phyloP scores from a whole-genome alignment of 768 basidiomycete species.

The Lactarius akahatsu region DNA sequence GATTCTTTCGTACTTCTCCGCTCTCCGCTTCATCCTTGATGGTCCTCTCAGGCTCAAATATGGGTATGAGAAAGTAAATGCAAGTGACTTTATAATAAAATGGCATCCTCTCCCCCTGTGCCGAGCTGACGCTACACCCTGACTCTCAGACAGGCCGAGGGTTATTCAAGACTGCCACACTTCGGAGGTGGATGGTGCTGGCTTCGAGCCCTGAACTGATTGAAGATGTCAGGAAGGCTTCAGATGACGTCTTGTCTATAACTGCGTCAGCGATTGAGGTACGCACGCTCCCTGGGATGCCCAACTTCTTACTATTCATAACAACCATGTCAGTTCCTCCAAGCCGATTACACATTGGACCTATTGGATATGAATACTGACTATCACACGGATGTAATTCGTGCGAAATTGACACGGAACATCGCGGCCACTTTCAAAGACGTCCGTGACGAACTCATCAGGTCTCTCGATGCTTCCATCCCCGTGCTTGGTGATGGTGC shows the following conservation, averaged over 20 bases:
- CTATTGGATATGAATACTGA: neutral
- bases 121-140: neutral
- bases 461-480: neutral
- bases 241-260: neutral
- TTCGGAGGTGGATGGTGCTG: neutral
- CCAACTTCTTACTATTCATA: neutral
- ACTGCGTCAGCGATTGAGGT: neutral
- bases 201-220: neutral
- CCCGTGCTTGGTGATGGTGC: neutral
- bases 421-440: neutral
- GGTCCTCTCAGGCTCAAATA: neutral
- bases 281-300: neutral
- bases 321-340: neutral
- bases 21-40: neutral
- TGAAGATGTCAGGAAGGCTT: neutral
- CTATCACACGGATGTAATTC: conserved; percentile 3
- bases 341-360: neutral
- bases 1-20: conserved; percentile 19
- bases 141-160: neutral
- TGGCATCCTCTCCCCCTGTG: neutral
- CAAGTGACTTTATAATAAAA: neutral
- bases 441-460: neutral
- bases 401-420: conserved; percentile 12
- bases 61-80: neutral
- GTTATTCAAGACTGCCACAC: neutral